A percentile compares a stretch with the other conserved stretches of the same genome.
These are phyloP conservation scores for Fraxinus excelsior DNA, from an alignment of 257 asterid genomes.

Conservation along the genomic window DNA sequence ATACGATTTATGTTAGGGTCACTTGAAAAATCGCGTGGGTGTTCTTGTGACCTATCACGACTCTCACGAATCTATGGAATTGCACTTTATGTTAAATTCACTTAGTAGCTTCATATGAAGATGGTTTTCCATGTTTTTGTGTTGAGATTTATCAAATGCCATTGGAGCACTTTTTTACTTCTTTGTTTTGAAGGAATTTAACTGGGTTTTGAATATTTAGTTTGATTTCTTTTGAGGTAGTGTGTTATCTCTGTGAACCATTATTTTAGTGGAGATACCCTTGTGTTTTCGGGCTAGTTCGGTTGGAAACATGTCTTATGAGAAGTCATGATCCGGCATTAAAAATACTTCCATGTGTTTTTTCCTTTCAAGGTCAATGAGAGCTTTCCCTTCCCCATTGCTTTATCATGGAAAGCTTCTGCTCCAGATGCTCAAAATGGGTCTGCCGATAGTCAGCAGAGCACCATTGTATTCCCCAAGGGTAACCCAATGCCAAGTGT, in stretches of 20 bases:
- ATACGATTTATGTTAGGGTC: not conserved
- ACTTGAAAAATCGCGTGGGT: not conserved
- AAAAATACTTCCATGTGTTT: not conserved
- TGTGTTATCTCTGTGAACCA: not conserved
- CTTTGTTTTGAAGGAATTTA: too few relatives aligned
- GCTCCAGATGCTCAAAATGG: slow-evolving; percentile 68
- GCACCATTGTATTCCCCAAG: slow-evolving; percentile 79
- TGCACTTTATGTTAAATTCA: not conserved
- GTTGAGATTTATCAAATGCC: not conserved
- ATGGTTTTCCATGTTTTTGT: not conserved
- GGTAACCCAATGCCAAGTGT: slow-evolving; percentile 88
- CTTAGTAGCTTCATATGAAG: not conserved
- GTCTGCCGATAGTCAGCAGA: slow-evolving; percentile 62
- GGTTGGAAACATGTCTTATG: not conserved
- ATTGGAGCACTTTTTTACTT: not conserved
- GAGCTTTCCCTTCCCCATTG: slow-evolving; percentile 71
- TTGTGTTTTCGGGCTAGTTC: not conserved
- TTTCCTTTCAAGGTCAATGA: slow-evolving; percentile 62
- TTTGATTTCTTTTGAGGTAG: not conserved
- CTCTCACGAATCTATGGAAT: not conserved
- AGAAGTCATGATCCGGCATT: too few relatives aligned
- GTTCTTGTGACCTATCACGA: not conserved
- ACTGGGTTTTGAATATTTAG: not conserved
- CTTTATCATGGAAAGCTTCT: slow-evolving; percentile 77
- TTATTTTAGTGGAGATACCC: not conserved